phyloP scores from a whole-genome alignment of 805 yeast species.

The Vanderwaltozyma yarrowii region DNA sequence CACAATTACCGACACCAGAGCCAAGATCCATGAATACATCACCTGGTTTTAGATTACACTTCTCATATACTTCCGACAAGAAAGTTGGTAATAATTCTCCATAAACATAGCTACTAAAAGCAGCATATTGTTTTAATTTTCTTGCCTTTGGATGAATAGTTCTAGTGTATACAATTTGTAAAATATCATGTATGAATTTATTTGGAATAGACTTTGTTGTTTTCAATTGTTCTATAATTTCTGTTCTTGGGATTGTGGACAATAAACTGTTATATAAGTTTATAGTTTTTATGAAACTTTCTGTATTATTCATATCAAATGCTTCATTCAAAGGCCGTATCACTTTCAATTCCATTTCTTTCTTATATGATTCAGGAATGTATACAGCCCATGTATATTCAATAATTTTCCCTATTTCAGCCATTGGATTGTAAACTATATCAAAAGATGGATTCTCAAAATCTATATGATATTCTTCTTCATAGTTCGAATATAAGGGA shows the following conservation, averaged over 20 bases:
- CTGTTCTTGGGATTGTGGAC: conserved; percentile 26
- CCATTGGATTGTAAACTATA: conserved; percentile 23
- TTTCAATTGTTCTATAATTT: conserved; percentile 25
- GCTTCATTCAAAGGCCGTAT: conserved; percentile 17
- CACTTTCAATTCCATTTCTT: conserved; percentile 5
- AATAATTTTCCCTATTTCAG: conserved; percentile 24
- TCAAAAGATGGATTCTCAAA: conserved; percentile 8
- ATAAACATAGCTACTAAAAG: conserved; percentile 83
- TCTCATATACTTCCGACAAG: conserved; percentile 51
- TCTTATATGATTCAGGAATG: conserved; percentile 13
- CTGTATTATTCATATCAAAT: conserved; percentile 21
- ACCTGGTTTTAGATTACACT: conserved; percentile 43
- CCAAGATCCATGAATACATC: conserved; percentile 79
- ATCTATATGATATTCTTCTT: conserved; percentile 20
- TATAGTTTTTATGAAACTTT: conserved; percentile 27
- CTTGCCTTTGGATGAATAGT: conserved; percentile 66
- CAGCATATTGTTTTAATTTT: conserved; percentile 59
- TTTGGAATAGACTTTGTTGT: conserved; percentile 19
- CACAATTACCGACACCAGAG: conserved; percentile 90
- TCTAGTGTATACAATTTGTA: conserved; percentile 65
- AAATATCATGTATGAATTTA: conserved; percentile 46
- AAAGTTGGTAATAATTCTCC: conserved; percentile 83
- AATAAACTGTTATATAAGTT: conserved; percentile 37
- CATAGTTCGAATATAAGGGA: conserved; percentile 13
- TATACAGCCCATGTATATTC: conserved; percentile 20